A percentile compares a stretch with the other conserved stretches of the same genome.
Conservation (phyloP, 2,329 filamentous ascomycete species). For the Phialemoniopsis sp. region DNA sequence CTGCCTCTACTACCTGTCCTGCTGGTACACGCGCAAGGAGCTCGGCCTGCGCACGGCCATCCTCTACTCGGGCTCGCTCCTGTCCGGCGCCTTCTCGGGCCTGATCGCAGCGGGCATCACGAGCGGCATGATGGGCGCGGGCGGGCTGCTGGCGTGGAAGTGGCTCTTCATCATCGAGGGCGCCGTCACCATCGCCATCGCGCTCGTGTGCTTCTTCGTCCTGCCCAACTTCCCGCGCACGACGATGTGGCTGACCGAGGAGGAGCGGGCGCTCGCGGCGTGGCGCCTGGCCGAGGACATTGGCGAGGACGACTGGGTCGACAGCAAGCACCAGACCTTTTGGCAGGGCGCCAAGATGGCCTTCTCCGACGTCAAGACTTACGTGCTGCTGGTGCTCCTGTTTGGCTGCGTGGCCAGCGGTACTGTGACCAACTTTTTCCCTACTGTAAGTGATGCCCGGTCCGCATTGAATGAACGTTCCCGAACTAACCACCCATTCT, state of each 20-base stretch:
- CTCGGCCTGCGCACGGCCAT: constrained; percentile 56
- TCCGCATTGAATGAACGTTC: constrained; percentile 14
- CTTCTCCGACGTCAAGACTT: constrained; percentile 56
- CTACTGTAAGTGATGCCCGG: constrained; percentile 45
- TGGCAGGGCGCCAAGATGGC: constrained; percentile 50
- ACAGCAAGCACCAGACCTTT: constrained; percentile 50
- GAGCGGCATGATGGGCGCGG: constrained; percentile 47
- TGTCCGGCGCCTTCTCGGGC: constrained; percentile 64
- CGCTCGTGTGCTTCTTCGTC: constrained; percentile 19
- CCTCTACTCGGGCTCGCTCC: constrained; percentile 53
- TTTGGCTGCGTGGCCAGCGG: constrained; percentile 51
- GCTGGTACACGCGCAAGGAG: constrained; percentile 65
- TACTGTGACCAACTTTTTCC: constrained; percentile 66
- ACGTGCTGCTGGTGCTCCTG: constrained; percentile 52
- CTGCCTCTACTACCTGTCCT: constrained; percentile 33
- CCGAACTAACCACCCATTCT: neutral
- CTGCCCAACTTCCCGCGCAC: constrained; percentile 56
- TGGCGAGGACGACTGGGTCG: constrained; percentile 59
- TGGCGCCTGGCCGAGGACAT: constrained; percentile 43
- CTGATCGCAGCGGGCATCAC: constrained; percentile 57
- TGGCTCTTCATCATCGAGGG: no score
- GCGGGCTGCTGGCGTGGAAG: no score
- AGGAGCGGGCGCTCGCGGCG: constrained; percentile 37
- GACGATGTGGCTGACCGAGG: constrained; percentile 37
- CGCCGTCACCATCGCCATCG: constrained; percentile 10